These are phyloP conservation scores for Tolypocladium pustulatum DNA, from an alignment of 2,329 filamentous ascomycete genomes.

Conservation along the genomic window DNA sequence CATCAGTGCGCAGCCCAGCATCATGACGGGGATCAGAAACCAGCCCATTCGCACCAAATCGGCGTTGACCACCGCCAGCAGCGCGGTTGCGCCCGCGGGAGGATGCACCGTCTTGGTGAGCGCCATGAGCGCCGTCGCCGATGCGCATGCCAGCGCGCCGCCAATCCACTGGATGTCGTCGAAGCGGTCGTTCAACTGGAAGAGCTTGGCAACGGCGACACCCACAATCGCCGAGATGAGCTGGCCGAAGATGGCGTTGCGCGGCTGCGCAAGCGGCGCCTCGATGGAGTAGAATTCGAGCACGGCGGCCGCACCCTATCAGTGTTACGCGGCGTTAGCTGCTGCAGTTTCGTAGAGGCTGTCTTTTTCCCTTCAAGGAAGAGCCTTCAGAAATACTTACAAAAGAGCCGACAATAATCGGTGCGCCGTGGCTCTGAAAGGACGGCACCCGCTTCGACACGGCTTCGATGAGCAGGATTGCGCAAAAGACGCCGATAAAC, in stretches of 20 bases:
- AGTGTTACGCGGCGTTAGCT: not conserved
- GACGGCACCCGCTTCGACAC: slow-evolving; percentile 43
- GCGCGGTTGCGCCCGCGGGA: slow-evolving; percentile 62
- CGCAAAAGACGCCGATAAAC: slow-evolving; percentile 52
- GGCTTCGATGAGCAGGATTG: slow-evolving; percentile 48
- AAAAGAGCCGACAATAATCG: slow-evolving; percentile 59
- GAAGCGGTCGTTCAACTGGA: slow-evolving; percentile 37
- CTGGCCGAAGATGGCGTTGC: slow-evolving; percentile 60
- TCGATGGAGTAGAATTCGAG: slow-evolving; percentile 64
- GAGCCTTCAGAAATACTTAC: slow-evolving; percentile 32
- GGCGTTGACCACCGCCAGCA: slow-evolving; percentile 54
- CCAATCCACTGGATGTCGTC: slow-evolving; percentile 51
- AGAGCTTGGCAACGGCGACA: slow-evolving; percentile 54
- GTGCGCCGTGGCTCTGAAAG: slow-evolving; percentile 41
- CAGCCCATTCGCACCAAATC: slow-evolving; percentile 50
- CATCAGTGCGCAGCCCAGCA: slow-evolving; percentile 53
- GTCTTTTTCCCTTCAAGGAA: not conserved
- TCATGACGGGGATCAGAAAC: slow-evolving; percentile 53
- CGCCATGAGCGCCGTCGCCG: slow-evolving; percentile 54
- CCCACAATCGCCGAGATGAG: slow-evolving; percentile 50
- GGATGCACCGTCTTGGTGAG: slow-evolving; percentile 65
- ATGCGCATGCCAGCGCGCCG: slow-evolving; percentile 54
- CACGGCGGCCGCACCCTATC: slow-evolving; percentile 63
- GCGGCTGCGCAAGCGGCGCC: slow-evolving; percentile 62
- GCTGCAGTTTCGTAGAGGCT: not conserved